These are phyloP conservation scores for Rusavskia elegans DNA, from an alignment of 495 filamentous ascomycete genomes.

Conservation along the genomic window DNA sequence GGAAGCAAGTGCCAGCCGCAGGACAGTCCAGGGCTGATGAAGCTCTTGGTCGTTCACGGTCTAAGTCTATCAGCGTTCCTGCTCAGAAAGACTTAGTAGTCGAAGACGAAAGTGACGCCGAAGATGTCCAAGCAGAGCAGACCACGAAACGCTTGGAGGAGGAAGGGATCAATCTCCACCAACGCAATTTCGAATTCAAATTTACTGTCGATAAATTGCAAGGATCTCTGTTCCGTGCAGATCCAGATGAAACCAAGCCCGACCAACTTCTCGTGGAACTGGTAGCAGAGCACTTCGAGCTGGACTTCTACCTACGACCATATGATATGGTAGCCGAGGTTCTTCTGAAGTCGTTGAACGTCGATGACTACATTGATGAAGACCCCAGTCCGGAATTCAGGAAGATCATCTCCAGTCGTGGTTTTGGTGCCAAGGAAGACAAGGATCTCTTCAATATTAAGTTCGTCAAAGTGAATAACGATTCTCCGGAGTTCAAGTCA, in stretches of 20 bases:
- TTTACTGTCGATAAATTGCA: conserved; percentile 87
- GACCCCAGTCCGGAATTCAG: conserved; percentile 88
- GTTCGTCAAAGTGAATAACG: conserved; percentile 72
- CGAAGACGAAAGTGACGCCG: conserved; percentile 56
- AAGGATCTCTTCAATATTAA: conserved; percentile 79
- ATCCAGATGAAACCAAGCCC: conserved; percentile 56
- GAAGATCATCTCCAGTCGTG: conserved; percentile 82
- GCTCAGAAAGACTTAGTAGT: conserved; percentile 58
- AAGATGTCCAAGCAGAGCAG: conserved; percentile 43
- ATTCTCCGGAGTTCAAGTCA: conserved; percentile 83
- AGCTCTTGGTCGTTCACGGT: conserved; percentile 29
- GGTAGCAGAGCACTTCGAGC: conserved; percentile 73
- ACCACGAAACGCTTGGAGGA: conserved; percentile 40
- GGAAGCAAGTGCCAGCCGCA: conserved; percentile 13
- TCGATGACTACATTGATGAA: conserved; percentile 88
- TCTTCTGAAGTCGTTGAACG: conserved; percentile 65
- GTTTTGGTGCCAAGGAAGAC: conserved; percentile 49
- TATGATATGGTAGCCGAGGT: conserved; percentile 90
- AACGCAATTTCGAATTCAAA: conserved; percentile 85
- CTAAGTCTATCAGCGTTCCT: conserved; percentile 47
- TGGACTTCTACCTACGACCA: conserved; percentile 74
- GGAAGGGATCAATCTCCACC: conserved; percentile 56
- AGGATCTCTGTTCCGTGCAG: conserved; percentile 77
- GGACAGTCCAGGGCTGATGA: conserved; percentile 19
- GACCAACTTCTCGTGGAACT: conserved; percentile 82